These are phyloP conservation scores for Cryphonectria japonica DNA, from an alignment of 2,329 filamentous ascomycete species.

Conservation along the genomic window DNA sequence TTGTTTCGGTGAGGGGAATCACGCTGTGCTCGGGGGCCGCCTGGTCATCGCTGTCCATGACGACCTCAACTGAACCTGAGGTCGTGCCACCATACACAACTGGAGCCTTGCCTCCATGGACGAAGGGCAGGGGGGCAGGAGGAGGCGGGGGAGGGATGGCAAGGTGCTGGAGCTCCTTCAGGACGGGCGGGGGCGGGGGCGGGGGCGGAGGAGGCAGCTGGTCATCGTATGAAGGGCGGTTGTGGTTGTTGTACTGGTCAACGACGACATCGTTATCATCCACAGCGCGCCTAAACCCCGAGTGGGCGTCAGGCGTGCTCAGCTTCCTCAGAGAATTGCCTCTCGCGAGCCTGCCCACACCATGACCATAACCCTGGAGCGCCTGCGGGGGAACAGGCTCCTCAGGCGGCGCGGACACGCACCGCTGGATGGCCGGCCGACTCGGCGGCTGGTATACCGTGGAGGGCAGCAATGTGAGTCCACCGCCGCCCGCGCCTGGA, in stretches of 20 bases:
- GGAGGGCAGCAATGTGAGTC: constrained; percentile 57
- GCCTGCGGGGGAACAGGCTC: constrained; percentile 43
- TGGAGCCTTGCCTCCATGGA: constrained; percentile 41
- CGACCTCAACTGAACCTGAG: constrained; percentile 66
- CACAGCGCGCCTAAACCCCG: constrained; percentile 45
- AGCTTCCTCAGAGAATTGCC: constrained; percentile 42
- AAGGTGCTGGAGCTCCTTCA: constrained; percentile 67
- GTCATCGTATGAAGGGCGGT: constrained; percentile 55
- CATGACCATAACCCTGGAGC: constrained; percentile 34
- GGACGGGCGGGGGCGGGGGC: constrained; percentile 58
- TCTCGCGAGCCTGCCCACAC: constrained; percentile 33
- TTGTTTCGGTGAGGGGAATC: constrained; percentile 43
- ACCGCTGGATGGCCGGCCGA: constrained; percentile 56
- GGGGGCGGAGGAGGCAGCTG: constrained; percentile 48
- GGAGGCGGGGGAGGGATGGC: constrained; percentile 65
- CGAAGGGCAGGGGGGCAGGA: constrained; percentile 58
- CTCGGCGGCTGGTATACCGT: constrained; percentile 63
- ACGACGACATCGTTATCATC: constrained; percentile 35
- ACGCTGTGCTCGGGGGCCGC: constrained; percentile 31
- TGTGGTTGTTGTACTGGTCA: constrained; percentile 32
- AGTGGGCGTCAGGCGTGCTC: constrained; percentile 39
- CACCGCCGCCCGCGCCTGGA: constrained; percentile 4
- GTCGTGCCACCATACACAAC: constrained; percentile 49
- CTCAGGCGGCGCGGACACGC: constrained; percentile 64
- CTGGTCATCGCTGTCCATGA: constrained; percentile 63